These are phyloP conservation scores for Leccinum pachyderme DNA, from an alignment of 1,284 basidiomycete genomes.

Conservation along the genomic window DNA sequence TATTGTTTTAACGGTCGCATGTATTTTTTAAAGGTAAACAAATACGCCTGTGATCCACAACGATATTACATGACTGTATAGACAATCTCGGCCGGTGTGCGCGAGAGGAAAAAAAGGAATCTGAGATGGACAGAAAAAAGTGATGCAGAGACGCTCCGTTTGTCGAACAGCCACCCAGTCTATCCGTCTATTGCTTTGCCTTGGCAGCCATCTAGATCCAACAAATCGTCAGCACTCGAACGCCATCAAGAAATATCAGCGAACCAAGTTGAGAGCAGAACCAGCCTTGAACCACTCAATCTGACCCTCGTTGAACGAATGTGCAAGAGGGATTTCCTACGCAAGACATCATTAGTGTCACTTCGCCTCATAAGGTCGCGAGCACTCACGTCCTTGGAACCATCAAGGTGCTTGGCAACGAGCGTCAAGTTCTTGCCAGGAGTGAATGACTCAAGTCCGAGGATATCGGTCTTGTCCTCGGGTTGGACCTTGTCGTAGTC, in stretches of 20 bases:
- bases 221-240: slow-evolving; percentile 23
- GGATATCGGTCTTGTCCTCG: slow-evolving; percentile 35
- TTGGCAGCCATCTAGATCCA: not conserved
- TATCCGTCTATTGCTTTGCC: not conserved
- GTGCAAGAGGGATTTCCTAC: slow-evolving; percentile 66
- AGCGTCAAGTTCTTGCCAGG: slow-evolving; percentile 88
- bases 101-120: not conserved
- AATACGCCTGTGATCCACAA: slow-evolving; percentile 4
- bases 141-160: slow-evolving; percentile 1
- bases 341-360: slow-evolving; percentile 6
- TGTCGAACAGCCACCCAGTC: not conserved
- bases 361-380: slow-evolving; percentile 1
- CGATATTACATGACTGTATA: slow-evolving; percentile 31
- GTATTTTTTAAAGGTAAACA: slow-evolving; percentile 3
- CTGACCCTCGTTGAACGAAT: slow-evolving; percentile 87
- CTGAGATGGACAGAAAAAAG: not conserved
- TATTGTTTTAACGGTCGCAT: not conserved
- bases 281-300: slow-evolving; percentile 96
- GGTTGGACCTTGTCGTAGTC: not conserved
- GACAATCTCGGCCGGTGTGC: slow-evolving; percentile 11
- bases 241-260: slow-evolving; percentile 25
- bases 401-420: slow-evolving; percentile 79
- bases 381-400: slow-evolving; percentile 61
- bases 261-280: slow-evolving; percentile 78
- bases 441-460: slow-evolving; percentile 75